Conservation (phyloP, 2,329 filamentous ascomycete species). For the Xylariales sp. region DNA sequence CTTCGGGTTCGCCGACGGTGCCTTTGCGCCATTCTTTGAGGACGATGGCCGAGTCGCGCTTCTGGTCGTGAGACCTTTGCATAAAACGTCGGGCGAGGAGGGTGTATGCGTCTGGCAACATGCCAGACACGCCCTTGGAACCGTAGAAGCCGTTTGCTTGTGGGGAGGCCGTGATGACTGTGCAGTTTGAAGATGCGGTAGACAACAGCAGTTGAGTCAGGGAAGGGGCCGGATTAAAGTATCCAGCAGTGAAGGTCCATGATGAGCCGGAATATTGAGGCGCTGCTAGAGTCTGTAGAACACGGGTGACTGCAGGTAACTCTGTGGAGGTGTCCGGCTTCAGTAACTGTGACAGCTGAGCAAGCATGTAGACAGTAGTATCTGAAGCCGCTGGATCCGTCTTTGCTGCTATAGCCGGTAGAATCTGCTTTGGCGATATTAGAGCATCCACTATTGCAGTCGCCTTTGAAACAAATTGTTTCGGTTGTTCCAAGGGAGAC, state of each 20-base stretch:
- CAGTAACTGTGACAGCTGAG: slow-evolving; percentile 83
- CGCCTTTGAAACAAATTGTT: slow-evolving; percentile 65
- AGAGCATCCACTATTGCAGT: slow-evolving; percentile 63
- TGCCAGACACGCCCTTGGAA: slow-evolving; percentile 80
- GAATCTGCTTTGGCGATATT: slow-evolving; percentile 47
- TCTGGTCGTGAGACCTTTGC: slow-evolving; percentile 44
- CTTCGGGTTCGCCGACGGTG: slow-evolving; percentile 71
- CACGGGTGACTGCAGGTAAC: slow-evolving; percentile 70
- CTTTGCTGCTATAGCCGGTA: slow-evolving; percentile 19
- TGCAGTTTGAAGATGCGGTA: slow-evolving; percentile 65
- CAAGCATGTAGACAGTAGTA: slow-evolving; percentile 79
- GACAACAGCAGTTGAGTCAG: slow-evolving; percentile 75
- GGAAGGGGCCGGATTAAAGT: slow-evolving; percentile 92
- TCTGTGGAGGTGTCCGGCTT: slow-evolving; percentile 80
- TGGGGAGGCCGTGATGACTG: slow-evolving; percentile 86
- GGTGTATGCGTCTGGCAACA: slow-evolving; percentile 89
- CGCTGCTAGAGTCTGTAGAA: slow-evolving; percentile 64
- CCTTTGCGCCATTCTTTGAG: slow-evolving; percentile 87
- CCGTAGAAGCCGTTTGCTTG: slow-evolving; percentile 94
- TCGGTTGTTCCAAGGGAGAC: slow-evolving; percentile 66
- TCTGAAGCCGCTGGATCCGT: slow-evolving; percentile 34
- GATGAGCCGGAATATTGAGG: slow-evolving; percentile 63
- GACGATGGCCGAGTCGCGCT: slow-evolving; percentile 53
- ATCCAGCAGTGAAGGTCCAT: slow-evolving; percentile 97
- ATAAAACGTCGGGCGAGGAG: slow-evolving; percentile 81